Base-by-base conservation (phyloP, 1,139 yeast species). In the Schwanniomyces etchellsii region DNA sequence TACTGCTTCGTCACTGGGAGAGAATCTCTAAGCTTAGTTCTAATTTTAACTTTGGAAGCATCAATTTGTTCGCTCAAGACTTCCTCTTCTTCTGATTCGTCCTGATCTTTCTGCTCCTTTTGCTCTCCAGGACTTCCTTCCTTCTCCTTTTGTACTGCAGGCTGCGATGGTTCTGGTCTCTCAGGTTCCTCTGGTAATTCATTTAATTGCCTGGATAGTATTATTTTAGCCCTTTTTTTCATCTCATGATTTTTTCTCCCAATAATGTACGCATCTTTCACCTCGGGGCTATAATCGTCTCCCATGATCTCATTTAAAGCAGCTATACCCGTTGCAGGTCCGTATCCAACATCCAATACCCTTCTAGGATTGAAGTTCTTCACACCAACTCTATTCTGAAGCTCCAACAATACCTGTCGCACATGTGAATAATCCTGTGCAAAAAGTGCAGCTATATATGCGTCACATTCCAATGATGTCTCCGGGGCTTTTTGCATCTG, bases 321-420 rank as follows among this genome's bases (percentile, higher is more conserved):
- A 6, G 89, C 64, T 63, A 91, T 79, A 1, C 96, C 97, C 0
- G 94, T 81, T 1, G 91, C 93, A 1, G 98, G 97, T 0, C 98
- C 98, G 48, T 73, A 79, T 0, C 96, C 94, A 5, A 86, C 74
- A 45, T 86, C 95, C 34, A 91, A 63, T 1, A 91, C 73, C 11
- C 73, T 62, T 20, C 67, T 50, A 0, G 96, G 96, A 20, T 57
- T 55, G 57, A 88, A 85, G 9, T 49, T 46, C 0, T 57, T 64
- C 29, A 50, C 37, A 0, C 66, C 70, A 4, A 65, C 52, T 30
- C 93, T 62, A 30, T 72, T 70, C 40, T 74, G 67, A 24, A 88
- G 58, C 45, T 91, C 97, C 20, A 56, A 51, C 28, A 91, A 56
- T 0, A 81, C 86, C 40, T 81, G 85, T 36, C 66, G 66, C 2